These are phyloP conservation scores for Stenogyne calaminthoides DNA, from an alignment of 305 asterid species.

Conservation along the genomic window DNA sequence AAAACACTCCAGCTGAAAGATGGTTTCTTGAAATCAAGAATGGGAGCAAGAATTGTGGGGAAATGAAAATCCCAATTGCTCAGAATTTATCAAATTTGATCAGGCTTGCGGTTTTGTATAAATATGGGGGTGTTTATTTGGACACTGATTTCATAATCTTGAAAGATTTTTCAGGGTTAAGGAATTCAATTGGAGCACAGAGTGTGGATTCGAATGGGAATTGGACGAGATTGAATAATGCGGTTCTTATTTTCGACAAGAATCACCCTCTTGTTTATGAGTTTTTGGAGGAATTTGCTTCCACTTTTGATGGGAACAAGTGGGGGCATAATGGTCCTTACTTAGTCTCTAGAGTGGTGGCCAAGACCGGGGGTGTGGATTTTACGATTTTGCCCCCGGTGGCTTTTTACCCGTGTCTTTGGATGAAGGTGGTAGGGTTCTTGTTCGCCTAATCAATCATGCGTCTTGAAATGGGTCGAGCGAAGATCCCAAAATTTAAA, in stretches of 20 bases:
- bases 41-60: constrained; percentile 60
- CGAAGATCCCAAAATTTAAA: constrained; percentile 45
- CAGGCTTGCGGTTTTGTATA: constrained; percentile 62
- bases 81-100: constrained; percentile 76
- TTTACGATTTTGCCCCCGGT: constrained; percentile 53
- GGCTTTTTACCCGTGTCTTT: constrained; percentile 76
- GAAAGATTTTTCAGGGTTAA: constrained; percentile 50
- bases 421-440: constrained; percentile 46
- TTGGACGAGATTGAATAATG: constrained; percentile 80
- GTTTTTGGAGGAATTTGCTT: constrained; percentile 72
- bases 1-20: constrained; percentile 50
- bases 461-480: constrained; percentile 50
- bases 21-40: constrained; percentile 59
- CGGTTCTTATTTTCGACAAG: constrained; percentile 62
- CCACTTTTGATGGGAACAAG: constrained; percentile 60
- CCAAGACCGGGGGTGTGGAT: constrained; percentile 3
- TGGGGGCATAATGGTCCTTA: constrained; percentile 95
- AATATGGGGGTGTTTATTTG: constrained; percentile 71
- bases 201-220: constrained; percentile 48
- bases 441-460: constrained; percentile 43
- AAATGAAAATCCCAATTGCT: constrained; percentile 58
- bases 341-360: constrained; percentile 71
- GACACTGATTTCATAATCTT: constrained; percentile 68
- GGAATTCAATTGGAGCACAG: constrained; percentile 78
- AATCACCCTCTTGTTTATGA: constrained; percentile 54